Evolutionary conservation across 1,139 yeast species (phyloP), one percentile per base, ranked within the genome.

Genomic region (Tardiomyces depauwii): DNA sequence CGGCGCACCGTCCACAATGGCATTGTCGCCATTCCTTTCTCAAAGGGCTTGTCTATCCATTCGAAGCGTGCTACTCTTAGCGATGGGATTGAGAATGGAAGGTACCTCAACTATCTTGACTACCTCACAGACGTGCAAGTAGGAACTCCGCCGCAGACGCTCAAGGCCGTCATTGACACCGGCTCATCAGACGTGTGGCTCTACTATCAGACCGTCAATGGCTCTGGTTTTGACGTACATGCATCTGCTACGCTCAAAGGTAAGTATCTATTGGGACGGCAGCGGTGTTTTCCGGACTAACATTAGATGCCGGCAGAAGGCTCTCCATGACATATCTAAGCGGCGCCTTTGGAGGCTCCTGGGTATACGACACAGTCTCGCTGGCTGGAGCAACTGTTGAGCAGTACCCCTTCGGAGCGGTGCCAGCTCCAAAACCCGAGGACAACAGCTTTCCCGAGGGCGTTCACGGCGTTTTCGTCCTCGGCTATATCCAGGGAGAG

Each of bases 391-490:
- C 47, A 3, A 47, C 45, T 25, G 45, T 55, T 13, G 42, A 30
- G 18, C 40, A 48, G 32, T 60, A 56, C 45, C 36, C n/a, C 5
- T 30, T 30, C 10, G 36, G 16, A 4, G 36, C 11, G 10, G 36
- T 30, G 5, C 36, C 36, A 5, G n/a, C n/a, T 10, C 36, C 36
- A 4, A 5, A 5, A 30, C 10, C 36, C 5, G 16, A 12, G 16
- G 36, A 14, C 5, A 30, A 30, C 16, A 4, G 10, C 5, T 13
- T 30, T 11, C 65, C 82, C 2, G 73, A 74, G 54, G 73, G 81
- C 12, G 61, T 71, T 5, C 71, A 71, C 46, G 82, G 82, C 45
- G 82, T 80, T 27, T 63, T 79, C 43, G 87, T 86, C 33, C 74
- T 80, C 49, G 83, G 83, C n/a, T 41, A 42, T 21, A 42, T 43